A percentile compares a stretch with the other conserved stretches of the same genome.
Conservation (phyloP, 768 basidiomycete genomes). For the Pisolithus microcarpus region DNA sequence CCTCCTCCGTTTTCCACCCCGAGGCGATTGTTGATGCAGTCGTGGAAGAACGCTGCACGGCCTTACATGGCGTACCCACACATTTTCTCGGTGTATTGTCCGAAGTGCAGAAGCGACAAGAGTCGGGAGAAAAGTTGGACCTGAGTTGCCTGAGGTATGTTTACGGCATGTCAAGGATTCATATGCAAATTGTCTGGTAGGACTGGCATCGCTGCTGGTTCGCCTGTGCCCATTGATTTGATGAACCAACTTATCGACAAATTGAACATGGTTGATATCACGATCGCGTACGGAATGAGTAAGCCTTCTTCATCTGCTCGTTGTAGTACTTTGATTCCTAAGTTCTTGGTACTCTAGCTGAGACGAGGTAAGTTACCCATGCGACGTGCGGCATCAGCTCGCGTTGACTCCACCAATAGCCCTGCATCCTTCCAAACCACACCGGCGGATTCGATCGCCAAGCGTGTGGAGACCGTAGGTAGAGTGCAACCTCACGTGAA, state of each 20-base stretch:
- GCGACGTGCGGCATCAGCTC: not conserved
- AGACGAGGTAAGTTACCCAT: slow-evolving; percentile 46
- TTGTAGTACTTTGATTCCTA: not conserved
- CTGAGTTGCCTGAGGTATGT: slow-evolving; percentile 49
- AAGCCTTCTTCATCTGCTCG: slow-evolving; percentile 20
- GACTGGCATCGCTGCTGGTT: slow-evolving; percentile 79
- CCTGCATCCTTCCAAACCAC: slow-evolving; percentile 82
- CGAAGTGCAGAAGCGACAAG: slow-evolving; percentile 53
- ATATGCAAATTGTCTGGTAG: slow-evolving; percentile 26
- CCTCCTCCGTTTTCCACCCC: slow-evolving; percentile 59
- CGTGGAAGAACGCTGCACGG: slow-evolving; percentile 63
- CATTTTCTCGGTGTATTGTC: slow-evolving; percentile 72
- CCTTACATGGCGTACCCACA: slow-evolving; percentile 79
- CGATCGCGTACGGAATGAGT: slow-evolving; percentile 88
- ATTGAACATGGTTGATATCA: slow-evolving; percentile 62
- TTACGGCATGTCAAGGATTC: not conserved
- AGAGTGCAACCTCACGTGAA: slow-evolving; percentile 68
- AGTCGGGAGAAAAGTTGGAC: slow-evolving; percentile 40
- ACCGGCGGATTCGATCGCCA: slow-evolving; percentile 57
- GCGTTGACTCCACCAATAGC: slow-evolving; percentile 30
- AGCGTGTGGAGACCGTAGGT: slow-evolving; percentile 80
- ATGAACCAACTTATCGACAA: slow-evolving; percentile 67
- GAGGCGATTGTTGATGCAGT: slow-evolving; percentile 63
- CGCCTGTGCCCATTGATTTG: slow-evolving; percentile 69
- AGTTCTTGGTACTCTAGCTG: slow-evolving; percentile 38